Conservation (phyloP, 352 stramenopile genomes). For the Phytophthora citrophthora region DNA sequence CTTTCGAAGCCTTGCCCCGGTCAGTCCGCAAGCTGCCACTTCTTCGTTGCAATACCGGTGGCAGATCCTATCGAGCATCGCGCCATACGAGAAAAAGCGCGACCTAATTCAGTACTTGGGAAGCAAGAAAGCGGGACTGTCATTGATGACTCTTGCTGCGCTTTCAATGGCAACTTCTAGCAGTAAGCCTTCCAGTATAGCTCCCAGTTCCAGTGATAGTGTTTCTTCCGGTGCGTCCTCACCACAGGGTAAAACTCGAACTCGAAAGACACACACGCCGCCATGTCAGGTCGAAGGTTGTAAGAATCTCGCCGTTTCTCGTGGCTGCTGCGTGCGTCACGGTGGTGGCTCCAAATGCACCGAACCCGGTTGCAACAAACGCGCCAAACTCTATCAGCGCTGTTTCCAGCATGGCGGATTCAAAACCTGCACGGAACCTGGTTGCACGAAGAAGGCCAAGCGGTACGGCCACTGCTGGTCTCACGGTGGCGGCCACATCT, state of each 20-base stretch:
- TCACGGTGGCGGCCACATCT: constrained; percentile 69
- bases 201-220: constrained; percentile 17
- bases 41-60: constrained; percentile 35
- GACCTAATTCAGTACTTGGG: constrained; percentile 7
- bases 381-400: constrained; percentile 67
- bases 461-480: constrained; percentile 77
- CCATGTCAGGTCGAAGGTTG: constrained; percentile 67
- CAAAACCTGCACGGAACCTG: constrained; percentile 63
- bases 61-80: constrained; percentile 41
- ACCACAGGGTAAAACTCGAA: constrained; percentile 17
- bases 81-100: constrained; percentile 37
- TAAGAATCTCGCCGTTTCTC: constrained; percentile 60
- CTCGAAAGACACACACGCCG: constrained; percentile 48
- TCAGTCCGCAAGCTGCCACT: constrained; percentile 26
- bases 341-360: constrained; percentile 56
- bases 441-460: constrained; percentile 70
- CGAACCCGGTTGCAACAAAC: constrained; percentile 54
- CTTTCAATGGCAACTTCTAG: constrained; percentile 8
- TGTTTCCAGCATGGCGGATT: constrained; percentile 75
- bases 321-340: constrained; percentile 57
- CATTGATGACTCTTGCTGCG: constrained; percentile 28
- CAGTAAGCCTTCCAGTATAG: constrained; percentile 12
- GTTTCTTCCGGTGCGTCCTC: constrained; percentile 6
- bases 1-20: constrained; percentile 36
- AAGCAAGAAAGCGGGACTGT: constrained; percentile 18